Percentiles rank a stretch among this genome's conserved stretches.
Evolutionary conservation across 1,284 basidiomycete genomes (phyloP).

Genomic region (Apiotrichum brassicae): DNA sequence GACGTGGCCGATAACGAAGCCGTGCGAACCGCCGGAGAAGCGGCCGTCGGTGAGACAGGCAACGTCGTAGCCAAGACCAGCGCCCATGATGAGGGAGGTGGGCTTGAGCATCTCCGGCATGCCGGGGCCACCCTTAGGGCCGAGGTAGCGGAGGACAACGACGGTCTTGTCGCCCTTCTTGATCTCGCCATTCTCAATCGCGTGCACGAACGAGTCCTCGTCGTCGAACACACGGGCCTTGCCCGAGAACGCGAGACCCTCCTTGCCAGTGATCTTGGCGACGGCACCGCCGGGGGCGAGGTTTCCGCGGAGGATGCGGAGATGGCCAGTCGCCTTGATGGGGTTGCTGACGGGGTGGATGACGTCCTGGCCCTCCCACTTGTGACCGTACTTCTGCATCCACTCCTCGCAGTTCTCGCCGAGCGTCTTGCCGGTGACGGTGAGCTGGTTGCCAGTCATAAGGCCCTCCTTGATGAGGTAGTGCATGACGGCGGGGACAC

Average conservation of each 20-base stretch:
- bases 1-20: constrained; percentile 51
- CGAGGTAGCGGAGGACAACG: constrained; percentile 88
- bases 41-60: constrained; percentile 94
- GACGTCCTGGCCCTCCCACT: constrained; percentile 67
- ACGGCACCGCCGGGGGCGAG: constrained; percentile 87
- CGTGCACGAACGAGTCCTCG: constrained; percentile 73
- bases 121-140: constrained; percentile 82
- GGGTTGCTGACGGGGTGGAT: constrained; percentile 72
- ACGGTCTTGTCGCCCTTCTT: constrained; percentile 70
- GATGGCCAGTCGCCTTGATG: constrained; percentile 85
- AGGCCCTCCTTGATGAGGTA: constrained; percentile 82
- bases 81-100: constrained; percentile 86
- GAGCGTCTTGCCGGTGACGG: constrained; percentile 89
- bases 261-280: constrained; percentile 94
- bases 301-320: constrained; percentile 82
- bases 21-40: constrained; percentile 72
- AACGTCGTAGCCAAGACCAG: constrained; percentile 81
- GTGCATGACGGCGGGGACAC: constrained; percentile 63
- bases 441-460: constrained; percentile 84
- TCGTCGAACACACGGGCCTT: constrained; percentile 55
- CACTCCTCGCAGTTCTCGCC: constrained; percentile 73
- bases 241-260: constrained; percentile 68
- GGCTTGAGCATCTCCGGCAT: constrained; percentile 86
- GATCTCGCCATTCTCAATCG: constrained; percentile 75
- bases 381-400: constrained; percentile 71